Evolutionary conservation across 106 monocot species (phyloP), one percentile per base, ranked within the genome.

Genomic region (Ottelia alismoides): DNA sequence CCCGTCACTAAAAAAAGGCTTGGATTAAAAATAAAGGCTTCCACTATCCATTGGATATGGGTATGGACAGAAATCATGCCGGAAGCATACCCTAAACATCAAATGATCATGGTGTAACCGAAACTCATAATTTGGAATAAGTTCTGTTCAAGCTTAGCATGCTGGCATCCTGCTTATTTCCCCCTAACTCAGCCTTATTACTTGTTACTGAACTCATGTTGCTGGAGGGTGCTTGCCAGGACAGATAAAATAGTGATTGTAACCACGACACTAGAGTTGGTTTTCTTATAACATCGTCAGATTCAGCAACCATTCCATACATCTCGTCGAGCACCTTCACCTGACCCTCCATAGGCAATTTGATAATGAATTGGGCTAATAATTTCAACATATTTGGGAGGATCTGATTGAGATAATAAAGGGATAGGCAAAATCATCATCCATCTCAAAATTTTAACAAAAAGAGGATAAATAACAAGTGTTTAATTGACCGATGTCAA

Each of bases 261-360:
- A 96, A 61, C 88, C 96, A 96, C n/a, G 85, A 96, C 7, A 96
- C 88, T 11, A 96, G 63, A 24, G 78, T 64, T 31, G 89, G 96
- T 55, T 89, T 89, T 60, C 96, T 72, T 17, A 70, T 76, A 21
- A 96, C 96, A 69, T 96, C 85, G 31, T 89, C 96, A 1, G 96
- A 96, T 58, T 89, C 96, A n/a, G 89, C 88, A 40, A 96, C 79
- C 50, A 70, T 73, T 11, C 65, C 56, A 20, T 81, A 67, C 53
- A 96, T 71, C 21, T 89, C 76, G 20, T 74, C 74, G 28, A 96
- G 78, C 44, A 89, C 59, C 18, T 55, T 66, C 55, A 82, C 69
- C 61, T 79, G 74, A 12, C 96, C 96, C 25, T 89, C 81, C 32
- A 69, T 65, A 5, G 84, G 81, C 17, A 89, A 61, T 50, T 67